phyloP scores from a whole-genome alignment of 495 filamentous ascomycete species.

The Cercophora samala region DNA sequence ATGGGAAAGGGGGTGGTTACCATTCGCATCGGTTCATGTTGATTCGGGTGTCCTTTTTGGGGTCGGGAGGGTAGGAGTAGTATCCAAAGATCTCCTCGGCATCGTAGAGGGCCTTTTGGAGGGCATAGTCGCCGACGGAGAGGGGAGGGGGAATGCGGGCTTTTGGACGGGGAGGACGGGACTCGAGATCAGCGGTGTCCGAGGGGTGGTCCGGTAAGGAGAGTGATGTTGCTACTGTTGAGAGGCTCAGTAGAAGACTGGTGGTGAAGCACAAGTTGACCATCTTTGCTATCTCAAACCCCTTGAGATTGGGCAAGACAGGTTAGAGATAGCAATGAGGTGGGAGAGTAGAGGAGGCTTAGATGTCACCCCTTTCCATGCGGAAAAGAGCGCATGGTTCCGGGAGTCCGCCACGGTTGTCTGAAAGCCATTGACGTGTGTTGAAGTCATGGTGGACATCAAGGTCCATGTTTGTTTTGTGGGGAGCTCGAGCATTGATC shows the following conservation, averaged over 20 bases:
- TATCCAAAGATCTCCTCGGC: neutral
- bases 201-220: neutral
- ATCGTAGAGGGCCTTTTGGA: neutral
- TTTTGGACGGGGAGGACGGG: neutral
- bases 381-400: too few relatives aligned
- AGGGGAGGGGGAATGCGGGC: neutral
- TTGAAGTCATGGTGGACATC: too few relatives aligned
- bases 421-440: too few relatives aligned
- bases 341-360: neutral
- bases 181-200: constrained; percentile 1
- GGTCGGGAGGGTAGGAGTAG: neutral
- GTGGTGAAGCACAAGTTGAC: neutral
- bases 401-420: too few relatives aligned
- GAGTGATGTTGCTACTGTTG: neutral
- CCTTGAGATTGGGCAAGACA: neutral
- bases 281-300: neutral
- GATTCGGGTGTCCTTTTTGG: neutral
- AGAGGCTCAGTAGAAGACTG: neutral
- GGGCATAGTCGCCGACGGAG: neutral
- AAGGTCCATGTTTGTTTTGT: too few relatives aligned
- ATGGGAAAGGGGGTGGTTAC: neutral
- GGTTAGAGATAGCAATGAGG: neutral
- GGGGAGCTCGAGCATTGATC: too few relatives aligned
- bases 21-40: neutral
- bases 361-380: too few relatives aligned